These are phyloP conservation scores for Globisporangium spinosum DNA, from an alignment of 352 stramenopile species.

Conservation along the genomic window DNA sequence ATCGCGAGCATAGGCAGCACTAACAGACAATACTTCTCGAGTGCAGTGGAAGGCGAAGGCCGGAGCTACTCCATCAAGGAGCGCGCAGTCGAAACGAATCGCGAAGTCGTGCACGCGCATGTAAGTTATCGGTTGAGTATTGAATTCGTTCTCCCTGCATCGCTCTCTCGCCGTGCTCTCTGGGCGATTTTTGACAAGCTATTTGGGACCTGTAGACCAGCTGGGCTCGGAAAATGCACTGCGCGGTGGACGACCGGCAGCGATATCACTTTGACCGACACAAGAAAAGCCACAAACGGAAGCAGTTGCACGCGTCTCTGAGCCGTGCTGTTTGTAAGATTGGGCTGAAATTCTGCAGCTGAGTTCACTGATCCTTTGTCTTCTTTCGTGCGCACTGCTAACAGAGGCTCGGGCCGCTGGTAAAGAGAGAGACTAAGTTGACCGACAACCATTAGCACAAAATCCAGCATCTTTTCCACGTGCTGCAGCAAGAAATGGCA, in stretches of 20 bases:
- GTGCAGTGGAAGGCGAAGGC: constrained; percentile 31
- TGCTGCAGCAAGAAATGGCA: constrained; percentile 57
- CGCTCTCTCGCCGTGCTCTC: background rate
- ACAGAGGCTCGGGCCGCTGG: constrained; percentile 3
- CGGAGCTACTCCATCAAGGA: constrained; percentile 33
- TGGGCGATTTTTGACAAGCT: background rate
- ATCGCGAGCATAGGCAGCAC: background rate
- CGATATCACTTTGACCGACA: constrained; percentile 47
- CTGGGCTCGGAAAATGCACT: constrained; percentile 42
- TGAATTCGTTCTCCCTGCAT: constrained; percentile 10
- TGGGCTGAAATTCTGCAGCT: background rate
- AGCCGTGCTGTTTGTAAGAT: constrained; percentile 2
- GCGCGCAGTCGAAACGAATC: constrained; percentile 21
- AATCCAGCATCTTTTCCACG: constrained; percentile 48
- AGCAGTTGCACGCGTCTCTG: constrained; percentile 10
- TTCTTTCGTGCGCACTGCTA: background rate
- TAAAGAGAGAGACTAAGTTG: constrained; percentile 18
- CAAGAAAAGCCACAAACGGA: constrained; percentile 13
- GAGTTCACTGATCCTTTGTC: background rate
- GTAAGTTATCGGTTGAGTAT: constrained; percentile 13
- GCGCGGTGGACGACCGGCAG: constrained; percentile 37
- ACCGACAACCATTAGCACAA: constrained; percentile 57
- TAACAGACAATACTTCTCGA: constrained; percentile 21
- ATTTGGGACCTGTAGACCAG: constrained; percentile 24
- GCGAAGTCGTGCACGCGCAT: constrained; percentile 25